Percentiles rank a stretch among this genome's conserved stretches.
Evolutionary conservation across 805 yeast species (phyloP).

Genomic region (Novakomyces olei): DNA sequence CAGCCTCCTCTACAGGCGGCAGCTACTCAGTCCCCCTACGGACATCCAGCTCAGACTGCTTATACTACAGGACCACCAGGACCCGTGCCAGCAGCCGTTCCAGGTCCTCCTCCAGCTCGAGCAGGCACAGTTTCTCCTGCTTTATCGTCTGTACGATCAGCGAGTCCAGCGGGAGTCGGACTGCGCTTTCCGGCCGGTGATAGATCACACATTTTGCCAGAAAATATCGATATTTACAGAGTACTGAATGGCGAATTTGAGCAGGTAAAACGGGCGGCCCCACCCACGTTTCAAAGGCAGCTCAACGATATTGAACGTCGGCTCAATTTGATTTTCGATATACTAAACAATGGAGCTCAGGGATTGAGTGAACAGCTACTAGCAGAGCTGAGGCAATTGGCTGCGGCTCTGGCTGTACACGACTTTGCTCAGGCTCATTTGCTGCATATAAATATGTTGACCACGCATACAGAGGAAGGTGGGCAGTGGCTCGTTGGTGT

Average conservation of each 20-base stretch:
- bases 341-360: slow-evolving; percentile 44
- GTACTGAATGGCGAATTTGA: slow-evolving; percentile 32
- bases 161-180: slow-evolving; percentile 8
- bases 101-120: slow-evolving; percentile 10
- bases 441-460: slow-evolving; percentile 30
- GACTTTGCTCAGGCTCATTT: slow-evolving; percentile 40
- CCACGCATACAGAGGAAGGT: slow-evolving; percentile 44
- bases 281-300: slow-evolving; percentile 38
- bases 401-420: slow-evolving; percentile 27
- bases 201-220: slow-evolving; percentile 38
- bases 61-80: slow-evolving; percentile 13
- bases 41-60: slow-evolving; percentile 15
- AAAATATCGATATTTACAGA: slow-evolving; percentile 36
- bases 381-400: slow-evolving; percentile 28
- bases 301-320: slow-evolving; percentile 65
- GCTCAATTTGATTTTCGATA: slow-evolving; percentile 50
- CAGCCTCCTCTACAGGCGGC: slow-evolving; percentile 1
- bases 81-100: slow-evolving; percentile 16
- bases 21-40: slow-evolving; percentile 8
- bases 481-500: slow-evolving; percentile 90
- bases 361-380: slow-evolving; percentile 36
- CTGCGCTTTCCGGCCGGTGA: slow-evolving; percentile 32
- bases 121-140: slow-evolving; percentile 11
- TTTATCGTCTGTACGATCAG: slow-evolving; percentile 13
- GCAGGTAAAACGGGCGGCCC: slow-evolving; percentile 48